phyloP scores from a whole-genome alignment of 1,284 basidiomycete species.

The Gomphus bonarii region DNA sequence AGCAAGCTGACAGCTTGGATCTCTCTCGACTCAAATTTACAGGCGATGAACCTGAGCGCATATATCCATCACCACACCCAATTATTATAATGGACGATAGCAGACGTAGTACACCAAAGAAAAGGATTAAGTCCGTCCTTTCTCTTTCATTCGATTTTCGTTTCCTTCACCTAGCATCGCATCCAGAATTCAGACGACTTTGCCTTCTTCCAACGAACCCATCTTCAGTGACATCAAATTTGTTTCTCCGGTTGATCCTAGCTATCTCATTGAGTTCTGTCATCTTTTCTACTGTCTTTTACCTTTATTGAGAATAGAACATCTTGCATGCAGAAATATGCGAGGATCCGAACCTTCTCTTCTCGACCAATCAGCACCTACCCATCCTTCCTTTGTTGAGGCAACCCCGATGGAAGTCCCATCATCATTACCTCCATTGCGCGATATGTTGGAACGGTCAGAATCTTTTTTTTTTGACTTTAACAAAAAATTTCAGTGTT shows the following conservation, averaged over 20 bases:
- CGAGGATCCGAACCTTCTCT: neutral
- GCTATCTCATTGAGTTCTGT: conserved; percentile 9
- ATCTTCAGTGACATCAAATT: conserved; percentile 2
- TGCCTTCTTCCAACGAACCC: neutral
- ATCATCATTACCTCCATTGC: neutral
- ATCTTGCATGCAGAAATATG: neutral
- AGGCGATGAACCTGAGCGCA: neutral
- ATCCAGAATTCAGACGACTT: conserved; percentile 9
- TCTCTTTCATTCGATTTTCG: conserved; percentile 4
- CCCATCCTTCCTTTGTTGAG: conserved; percentile 1
- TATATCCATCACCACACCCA: neutral
- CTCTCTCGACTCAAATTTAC: conserved; percentile 1
- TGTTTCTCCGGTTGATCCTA: conserved; percentile 8
- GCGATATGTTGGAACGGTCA: conserved; percentile 7
- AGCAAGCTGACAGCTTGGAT: neutral
- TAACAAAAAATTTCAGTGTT: neutral
- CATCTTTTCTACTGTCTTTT: neutral
- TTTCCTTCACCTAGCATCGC: conserved; percentile 12
- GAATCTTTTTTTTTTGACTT: neutral
- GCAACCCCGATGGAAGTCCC: neutral
- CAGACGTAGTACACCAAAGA: conserved; percentile 11
- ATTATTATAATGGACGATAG: conserved; percentile 5
- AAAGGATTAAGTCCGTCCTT: conserved; percentile 9
- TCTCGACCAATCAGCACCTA: conserved; percentile 7
- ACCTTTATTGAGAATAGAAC: neutral